Conservation (phyloP, 805 yeast species). For the Starmerella sirachaensis region DNA sequence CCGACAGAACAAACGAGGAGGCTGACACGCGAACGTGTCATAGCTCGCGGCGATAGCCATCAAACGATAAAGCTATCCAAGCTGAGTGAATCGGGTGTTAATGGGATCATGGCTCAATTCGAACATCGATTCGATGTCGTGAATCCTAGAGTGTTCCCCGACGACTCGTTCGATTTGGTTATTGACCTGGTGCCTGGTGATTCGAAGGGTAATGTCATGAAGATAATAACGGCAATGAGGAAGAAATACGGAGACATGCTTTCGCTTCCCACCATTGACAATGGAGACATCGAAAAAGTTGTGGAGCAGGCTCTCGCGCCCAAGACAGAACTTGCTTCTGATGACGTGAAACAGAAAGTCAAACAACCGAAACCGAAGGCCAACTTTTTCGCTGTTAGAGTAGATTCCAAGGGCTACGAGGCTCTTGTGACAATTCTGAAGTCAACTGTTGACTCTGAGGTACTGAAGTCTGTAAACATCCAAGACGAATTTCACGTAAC, state of each 20-base stretch:
- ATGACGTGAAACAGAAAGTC: constrained; percentile 4
- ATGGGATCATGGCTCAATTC: constrained; percentile 62
- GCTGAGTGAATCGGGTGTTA: constrained; percentile 40
- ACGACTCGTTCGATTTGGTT: constrained; percentile 50
- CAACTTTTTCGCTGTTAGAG: constrained; percentile 36
- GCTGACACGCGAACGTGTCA: constrained; percentile 48
- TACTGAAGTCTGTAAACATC: constrained; percentile 8
- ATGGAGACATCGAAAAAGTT: constrained; percentile 33
- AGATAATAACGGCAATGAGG: constrained; percentile 33
- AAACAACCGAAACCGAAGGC: constrained; percentile 13
- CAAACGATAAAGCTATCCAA: constrained; percentile 50
- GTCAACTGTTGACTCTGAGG: constrained; percentile 10
- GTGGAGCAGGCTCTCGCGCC: constrained; percentile 36
- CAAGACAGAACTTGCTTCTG: no score
- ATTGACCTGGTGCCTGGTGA: constrained; percentile 42
- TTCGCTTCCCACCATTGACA: constrained; percentile 31
- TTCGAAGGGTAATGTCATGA: constrained; percentile 35
- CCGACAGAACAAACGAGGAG: constrained; percentile 34
- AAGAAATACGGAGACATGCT: constrained; percentile 30
- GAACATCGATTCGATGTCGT: constrained; percentile 56
- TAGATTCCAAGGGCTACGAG: constrained; percentile 22
- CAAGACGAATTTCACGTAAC: constrained; percentile 28
- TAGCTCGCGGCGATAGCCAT: constrained; percentile 72
- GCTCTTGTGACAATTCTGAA: constrained; percentile 19
- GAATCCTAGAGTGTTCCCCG: constrained; percentile 40